Conservation (phyloP, 2,329 filamentous ascomycete genomes). For the Pyrenochaeta sp. region DNA sequence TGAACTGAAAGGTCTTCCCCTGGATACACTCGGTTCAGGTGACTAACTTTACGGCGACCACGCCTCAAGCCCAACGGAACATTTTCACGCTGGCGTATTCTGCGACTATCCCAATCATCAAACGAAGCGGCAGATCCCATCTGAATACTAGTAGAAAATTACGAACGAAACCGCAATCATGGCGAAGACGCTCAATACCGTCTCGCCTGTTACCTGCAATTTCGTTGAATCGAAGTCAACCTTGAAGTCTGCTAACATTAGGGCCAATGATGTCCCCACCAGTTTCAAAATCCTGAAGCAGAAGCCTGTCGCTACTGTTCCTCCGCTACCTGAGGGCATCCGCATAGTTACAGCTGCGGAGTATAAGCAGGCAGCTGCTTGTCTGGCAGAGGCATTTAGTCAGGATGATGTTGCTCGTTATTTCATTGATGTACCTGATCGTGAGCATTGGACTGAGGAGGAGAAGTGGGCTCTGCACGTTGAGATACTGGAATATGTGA, state of each 20-base stretch:
- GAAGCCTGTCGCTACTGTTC: constrained; percentile 29
- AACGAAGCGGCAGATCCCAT: constrained; percentile 58
- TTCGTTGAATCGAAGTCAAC: constrained; percentile 48
- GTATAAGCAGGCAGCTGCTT: constrained; percentile 74
- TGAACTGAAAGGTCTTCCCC: constrained; percentile 40
- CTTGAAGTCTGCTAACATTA: constrained; percentile 46
- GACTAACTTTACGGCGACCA: constrained; percentile 37
- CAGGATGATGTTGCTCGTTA: constrained; percentile 78
- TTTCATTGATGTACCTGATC: constrained; percentile 76
- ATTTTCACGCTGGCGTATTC: constrained; percentile 53
- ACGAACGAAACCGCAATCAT: constrained; percentile 55
- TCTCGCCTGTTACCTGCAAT: constrained; percentile 39
- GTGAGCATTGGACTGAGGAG: constrained; percentile 68
- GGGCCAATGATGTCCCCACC: constrained; percentile 40
- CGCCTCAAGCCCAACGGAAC: constrained; percentile 30
- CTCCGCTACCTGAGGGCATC: constrained; percentile 58
- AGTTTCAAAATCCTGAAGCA: constrained; percentile 42
- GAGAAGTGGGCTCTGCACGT: constrained; percentile 79
- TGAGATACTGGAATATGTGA: constrained; percentile 79
- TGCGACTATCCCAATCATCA: constrained; percentile 49
- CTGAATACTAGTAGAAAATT: constrained; percentile 55
- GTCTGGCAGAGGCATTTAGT: constrained; percentile 80
- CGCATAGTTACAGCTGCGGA: constrained; percentile 72
- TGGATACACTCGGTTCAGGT: constrained; percentile 43
- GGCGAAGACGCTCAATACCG: constrained; percentile 50